Evolutionary conservation across 2,329 filamentous ascomycete species (phyloP).

Genomic region (Fusarium burgessii): DNA sequence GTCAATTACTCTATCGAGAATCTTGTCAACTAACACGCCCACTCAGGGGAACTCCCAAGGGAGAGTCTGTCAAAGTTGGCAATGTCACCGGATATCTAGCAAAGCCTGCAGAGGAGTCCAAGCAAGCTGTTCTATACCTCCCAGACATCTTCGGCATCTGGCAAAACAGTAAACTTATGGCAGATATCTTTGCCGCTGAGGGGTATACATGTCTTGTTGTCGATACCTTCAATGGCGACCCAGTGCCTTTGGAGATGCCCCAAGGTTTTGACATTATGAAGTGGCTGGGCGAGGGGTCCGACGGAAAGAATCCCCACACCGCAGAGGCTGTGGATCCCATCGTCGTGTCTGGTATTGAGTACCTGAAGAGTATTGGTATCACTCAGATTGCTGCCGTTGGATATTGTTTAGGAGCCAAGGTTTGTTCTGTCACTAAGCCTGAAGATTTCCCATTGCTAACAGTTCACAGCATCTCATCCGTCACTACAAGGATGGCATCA

Average conservation of each 20-base stretch:
- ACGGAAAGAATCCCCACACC: conserved; percentile 58
- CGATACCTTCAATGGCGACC: conserved; percentile 52
- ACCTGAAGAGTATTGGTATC: conserved; percentile 66
- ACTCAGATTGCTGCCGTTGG: conserved; percentile 74
- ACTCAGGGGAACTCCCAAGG: background rate
- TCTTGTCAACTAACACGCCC: fast-evolving
- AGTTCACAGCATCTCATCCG: conserved; percentile 70
- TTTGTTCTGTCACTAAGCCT: conserved; percentile 33
- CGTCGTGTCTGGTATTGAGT: conserved; percentile 56
- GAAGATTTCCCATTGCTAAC: background rate
- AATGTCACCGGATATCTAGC: conserved; percentile 8
- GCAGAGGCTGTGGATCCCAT: conserved; percentile 48
- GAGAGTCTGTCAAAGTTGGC: background rate
- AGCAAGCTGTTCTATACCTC: conserved; percentile 57
- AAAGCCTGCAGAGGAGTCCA: background rate
- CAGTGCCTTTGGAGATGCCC: conserved; percentile 59
- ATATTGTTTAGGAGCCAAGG: conserved; percentile 83
- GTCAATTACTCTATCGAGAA: fast-evolving
- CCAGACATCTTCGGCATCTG: conserved; percentile 66
- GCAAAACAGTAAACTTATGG: conserved; percentile 53
- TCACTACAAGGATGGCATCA: conserved; percentile 71
- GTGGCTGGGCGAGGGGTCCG: conserved; percentile 54
- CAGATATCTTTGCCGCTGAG: conserved; percentile 53
- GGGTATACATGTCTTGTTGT: conserved; percentile 51
- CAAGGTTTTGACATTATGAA: conserved; percentile 46